Evolutionary conservation across 495 filamentous ascomycete species (phyloP), one percentile per base, ranked within the genome.

Genomic region (Trypethelium eluteriae): DNA sequence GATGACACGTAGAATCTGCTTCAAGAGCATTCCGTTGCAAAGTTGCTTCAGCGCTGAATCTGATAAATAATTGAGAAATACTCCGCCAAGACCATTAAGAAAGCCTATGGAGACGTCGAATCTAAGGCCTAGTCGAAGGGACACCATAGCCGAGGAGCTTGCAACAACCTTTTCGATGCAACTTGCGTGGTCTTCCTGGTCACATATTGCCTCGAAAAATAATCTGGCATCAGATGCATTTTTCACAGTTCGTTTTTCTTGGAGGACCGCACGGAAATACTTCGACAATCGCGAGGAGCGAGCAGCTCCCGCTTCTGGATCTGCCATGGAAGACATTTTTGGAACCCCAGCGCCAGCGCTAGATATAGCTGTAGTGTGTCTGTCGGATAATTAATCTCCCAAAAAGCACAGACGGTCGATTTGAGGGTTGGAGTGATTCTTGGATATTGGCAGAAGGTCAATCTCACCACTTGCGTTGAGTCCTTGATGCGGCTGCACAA

Each of bases 201-300:
- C 74, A 18, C 79, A 77, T 2, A 89, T 70, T 0, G 88, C 83
- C 68, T 90, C 86, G 4, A 91, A 64, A 64, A 90, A 86, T 9
- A 79, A 77, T 49, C 81, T 81, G n/a, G 79, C 82, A 66, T 84
- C 78, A n/a, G 66, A 67, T 3, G 68, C 32, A 39, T 66, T 77
- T 9, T 66, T 62, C 32, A 82, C 38, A 14, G 65, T 25, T 36
- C 74, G 70, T 46, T 77, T 74, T n/a, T 76, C 80, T 39, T 62
- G 10, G 2, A 79, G 5, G 36, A 80, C 73, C 39, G 38, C 10
- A 64, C 10, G 39, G 39, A 34, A 64, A 12, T 44, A 18, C 39
- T 25, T 64, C 39, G n/a, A 18, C 39, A 38, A 38, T 11, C 25
- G 32, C 18, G 32, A 6, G 10, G 38, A 38, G 9, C 34, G 41